Evolutionary conservation across 192 early-diverging fungal species (phyloP), one percentile per base, ranked within the genome.

Genomic region (Coemansia biformis): DNA sequence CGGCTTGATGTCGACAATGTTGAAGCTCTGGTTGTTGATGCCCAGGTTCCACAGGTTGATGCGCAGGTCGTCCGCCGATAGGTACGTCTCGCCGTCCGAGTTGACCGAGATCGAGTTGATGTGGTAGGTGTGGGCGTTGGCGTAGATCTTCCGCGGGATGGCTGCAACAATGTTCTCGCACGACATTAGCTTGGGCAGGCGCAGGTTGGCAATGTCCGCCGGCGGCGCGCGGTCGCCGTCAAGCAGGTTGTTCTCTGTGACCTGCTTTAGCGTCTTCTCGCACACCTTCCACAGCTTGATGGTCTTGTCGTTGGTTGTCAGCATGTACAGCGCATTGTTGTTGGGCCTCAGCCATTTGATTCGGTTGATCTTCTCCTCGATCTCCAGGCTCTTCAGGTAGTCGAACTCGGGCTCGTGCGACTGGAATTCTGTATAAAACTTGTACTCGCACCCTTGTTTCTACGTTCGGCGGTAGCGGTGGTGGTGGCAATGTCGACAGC

Each of bases 41-140:
- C 90, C 87, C 74, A 99, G 73, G 61, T 98, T 99, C 96, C 96
- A 99, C 51, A 99, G 75, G 66, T 99, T 99, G 74, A 99, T 94
- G 57, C 96, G 82, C 65, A 99, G 66, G 59, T 99, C 96, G 57
- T 99, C 96, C 11, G 94, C 92, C 23, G 91, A 94, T 48, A 99
- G 77, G 59, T 94, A 99, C 8, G 94, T 99, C 59, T 99, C 94
- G 28, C 84, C 89, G 74, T 99, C 96, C 24, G 92, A 96, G 71
- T 99, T 99, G 54, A 96, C 89, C 16, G 93, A 96, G 51, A 99
- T 98, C 12, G 94, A 96, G 78, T 99, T 99, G 82, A 99, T 99
- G 55, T 99, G 96, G 78, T 99, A 97, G 8, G 93, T 91, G 66
- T 99, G 96, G 21, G 96, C 96, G 75, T 92, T 91, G 49, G 92